Base-by-base conservation (phyloP, 2,329 filamentous ascomycete genomes). In the Hortaea werneckii region DNA sequence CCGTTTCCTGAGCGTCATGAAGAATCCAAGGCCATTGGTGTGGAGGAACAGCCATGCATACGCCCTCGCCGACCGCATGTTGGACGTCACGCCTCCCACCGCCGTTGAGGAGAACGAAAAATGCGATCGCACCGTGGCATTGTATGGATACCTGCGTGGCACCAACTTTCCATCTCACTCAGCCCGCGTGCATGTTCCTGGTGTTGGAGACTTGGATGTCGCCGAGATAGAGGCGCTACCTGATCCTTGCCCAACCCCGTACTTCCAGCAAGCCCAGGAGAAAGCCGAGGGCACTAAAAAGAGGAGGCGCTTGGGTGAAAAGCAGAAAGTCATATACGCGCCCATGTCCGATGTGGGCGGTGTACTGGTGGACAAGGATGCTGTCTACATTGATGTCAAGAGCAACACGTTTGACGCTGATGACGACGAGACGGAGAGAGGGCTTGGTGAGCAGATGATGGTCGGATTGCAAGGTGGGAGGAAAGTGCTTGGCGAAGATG, bases 341-440 rank as follows among this genome's bases (percentile, higher is more conserved):
- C 94, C 92, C 30, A 96, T 98, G 90, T 95, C 89, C 27, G 92
- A 98, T 67, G 88, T 95, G 30, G 94, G 89, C 54, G 92, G 92
- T 58, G 79, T 98, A 8, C 82, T 96, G 62, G 90, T 98, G 43
- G 92, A 98, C 55, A 94, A 94, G 50, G 92, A 98, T 67, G 89
- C 90, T 6, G 89, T 98, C 34, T 98, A 94, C 70, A 95, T 84
- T 51, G 79, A 84, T 58, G 68, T 84, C 38, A 83, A 82, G 61
- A 79, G 77, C 9, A 72, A 75, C 28, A 94, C 79, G 4, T 95
- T 98, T 54, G 71, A 80, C 50, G 67, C 67, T 2, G 80, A 86
- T 8, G 76, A 76, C 4, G 72, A 73, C 10, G 69, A 79, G 8
- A 76, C 76, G 29, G 85, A 95, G 55, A 80, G 87, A 40, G 92